Base-by-base conservation (phyloP, 257 asterid species). In the Echium plantagineum region DNA sequence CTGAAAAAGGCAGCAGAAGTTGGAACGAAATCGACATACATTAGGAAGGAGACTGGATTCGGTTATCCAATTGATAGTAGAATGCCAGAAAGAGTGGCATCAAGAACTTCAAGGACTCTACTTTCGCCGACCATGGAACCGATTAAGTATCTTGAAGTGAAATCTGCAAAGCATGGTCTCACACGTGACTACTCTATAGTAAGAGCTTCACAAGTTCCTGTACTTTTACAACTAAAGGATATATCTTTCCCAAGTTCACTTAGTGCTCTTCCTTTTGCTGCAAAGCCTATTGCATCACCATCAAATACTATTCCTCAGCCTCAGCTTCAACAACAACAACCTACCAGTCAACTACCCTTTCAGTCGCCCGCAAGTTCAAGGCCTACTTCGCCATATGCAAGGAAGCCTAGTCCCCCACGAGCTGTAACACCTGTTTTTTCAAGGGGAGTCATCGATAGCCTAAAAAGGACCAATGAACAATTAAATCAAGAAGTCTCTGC, bases 181-280 rank as follows among this genome's bases (percentile, higher is more conserved):
- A 73, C 60, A 61, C 31, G 77, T n/a, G 95, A 85, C 46, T 69
- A 71, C 48, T 72, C 86, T 51, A 75, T 84, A 12, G 80, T 88
- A 13, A 78, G 97, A 54, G 98, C 90, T 58, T 89, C 97, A 5
- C 98, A 93, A 74, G 97, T 93, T 67, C 98, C 98, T 0, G 81
- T 94, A 48, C 84, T 83, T 63, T 75, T 81, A 64, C 97, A 89
- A 66, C 74, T 93, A 10, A 93, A 84, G 79, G 98, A 93, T 69
- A 66, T 89, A 42, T 84, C 96, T 55, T 93, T 93, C 71, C 97
- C 98, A 0, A 86, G 95, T 73, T 89, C 98, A 21, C 90, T 93
- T 13, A 86, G 98, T 59, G 95, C 95, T 49, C 83, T 89, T 65
- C 98, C 84, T 20, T 64, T 66, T 69, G 97, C 95, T 49, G 73